Evolutionary conservation across 2,329 filamentous ascomycete species (phyloP).

Genomic region (Colletotrichum sp.): DNA sequence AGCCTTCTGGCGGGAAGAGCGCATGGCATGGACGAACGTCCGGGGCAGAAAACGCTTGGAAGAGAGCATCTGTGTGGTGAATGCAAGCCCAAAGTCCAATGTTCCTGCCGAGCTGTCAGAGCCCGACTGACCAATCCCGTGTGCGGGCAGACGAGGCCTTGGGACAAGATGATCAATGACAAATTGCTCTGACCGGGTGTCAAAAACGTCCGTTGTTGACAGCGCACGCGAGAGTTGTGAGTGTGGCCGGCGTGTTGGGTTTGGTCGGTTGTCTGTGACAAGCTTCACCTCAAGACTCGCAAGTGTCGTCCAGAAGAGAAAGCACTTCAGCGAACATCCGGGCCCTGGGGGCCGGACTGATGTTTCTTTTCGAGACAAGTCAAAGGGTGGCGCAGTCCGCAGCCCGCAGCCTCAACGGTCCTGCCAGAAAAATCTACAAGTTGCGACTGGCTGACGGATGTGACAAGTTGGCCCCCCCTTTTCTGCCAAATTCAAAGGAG

Average conservation of each 20-base stretch:
- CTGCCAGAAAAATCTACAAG: constrained; percentile 10
- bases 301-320: constrained; percentile 20
- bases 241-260: background rate
- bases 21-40: constrained; percentile 11
- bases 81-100: background rate
- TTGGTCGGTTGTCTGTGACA: constrained; percentile 7
- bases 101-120: constrained; percentile 7
- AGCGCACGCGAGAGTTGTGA: background rate
- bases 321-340: background rate
- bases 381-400: constrained; percentile 12
- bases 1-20: background rate
- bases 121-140: constrained; percentile 4
- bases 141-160: constrained; percentile 4
- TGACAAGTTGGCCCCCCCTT: constrained; percentile 7
- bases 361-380: constrained; percentile 15
- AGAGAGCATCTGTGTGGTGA: background rate
- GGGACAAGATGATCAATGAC: background rate
- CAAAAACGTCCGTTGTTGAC: constrained; percentile 15
- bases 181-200: constrained; percentile 6
- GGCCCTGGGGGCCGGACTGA: background rate
- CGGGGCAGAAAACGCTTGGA: background rate
- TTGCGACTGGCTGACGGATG: constrained; percentile 21
- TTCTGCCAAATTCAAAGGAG: constrained; percentile 8
- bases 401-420: constrained; percentile 5
- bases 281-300: constrained; percentile 20